phyloP scores from a whole-genome alignment of 805 yeast genomes.

The Candida gorgasii region DNA sequence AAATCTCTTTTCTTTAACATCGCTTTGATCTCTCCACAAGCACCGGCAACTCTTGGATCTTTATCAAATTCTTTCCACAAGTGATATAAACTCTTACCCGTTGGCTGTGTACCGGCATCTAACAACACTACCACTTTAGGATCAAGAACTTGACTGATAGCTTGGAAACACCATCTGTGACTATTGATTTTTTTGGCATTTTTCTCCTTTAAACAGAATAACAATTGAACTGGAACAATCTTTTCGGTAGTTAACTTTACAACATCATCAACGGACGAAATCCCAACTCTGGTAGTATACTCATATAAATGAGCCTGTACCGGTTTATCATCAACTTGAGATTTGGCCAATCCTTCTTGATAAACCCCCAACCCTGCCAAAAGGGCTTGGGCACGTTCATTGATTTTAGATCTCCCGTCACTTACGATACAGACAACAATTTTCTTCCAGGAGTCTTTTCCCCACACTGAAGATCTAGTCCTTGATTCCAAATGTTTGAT shows the following conservation, averaged over 20 bases:
- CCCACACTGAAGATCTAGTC: conserved; percentile 49
- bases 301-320: conserved; percentile 68
- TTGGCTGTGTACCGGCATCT: conserved; percentile 68
- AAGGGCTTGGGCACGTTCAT: conserved; percentile 61
- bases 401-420: conserved; percentile 68
- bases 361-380: conserved; percentile 66
- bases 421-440: conserved; percentile 62
- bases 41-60: conserved; percentile 63
- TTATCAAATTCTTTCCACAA: conserved; percentile 65
- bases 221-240: conserved; percentile 62
- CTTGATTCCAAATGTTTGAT: conserved; percentile 56
- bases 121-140: conserved; percentile 59
- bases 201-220: conserved; percentile 61
- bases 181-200: conserved; percentile 67
- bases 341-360: conserved; percentile 66
- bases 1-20: conserved; percentile 49
- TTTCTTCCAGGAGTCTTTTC: conserved; percentile 56
- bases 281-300: conserved; percentile 61
- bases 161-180: conserved; percentile 71
- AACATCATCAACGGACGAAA: conserved; percentile 50
- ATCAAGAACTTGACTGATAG: conserved; percentile 55
- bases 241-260: conserved; percentile 52
- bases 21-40: conserved; percentile 72
- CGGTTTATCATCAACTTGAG: conserved; percentile 56
- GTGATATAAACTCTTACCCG: conserved; percentile 54